These are phyloP conservation scores for Eremothecium cymbalariae DNA, from an alignment of 1,139 yeast species.

Conservation along the genomic window DNA sequence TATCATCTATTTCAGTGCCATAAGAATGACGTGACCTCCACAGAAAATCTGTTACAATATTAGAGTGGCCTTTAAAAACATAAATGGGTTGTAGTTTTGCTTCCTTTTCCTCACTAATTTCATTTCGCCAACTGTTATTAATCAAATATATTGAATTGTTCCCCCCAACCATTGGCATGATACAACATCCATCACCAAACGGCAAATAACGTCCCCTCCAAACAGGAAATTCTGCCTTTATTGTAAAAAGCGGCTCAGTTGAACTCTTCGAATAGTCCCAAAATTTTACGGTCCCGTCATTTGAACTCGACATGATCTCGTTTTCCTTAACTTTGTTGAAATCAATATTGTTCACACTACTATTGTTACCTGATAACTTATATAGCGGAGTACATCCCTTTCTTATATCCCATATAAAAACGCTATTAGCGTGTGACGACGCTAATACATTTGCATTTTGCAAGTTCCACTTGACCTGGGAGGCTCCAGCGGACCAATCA, in stretches of 20 bases:
- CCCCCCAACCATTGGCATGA: slow-evolving; percentile 89
- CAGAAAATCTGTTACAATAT: slow-evolving; percentile 76
- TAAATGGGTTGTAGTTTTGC: slow-evolving; percentile 49
- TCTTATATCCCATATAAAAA: slow-evolving; percentile 82
- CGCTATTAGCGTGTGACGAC: slow-evolving; percentile 72
- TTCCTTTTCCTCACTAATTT: slow-evolving; percentile 32
- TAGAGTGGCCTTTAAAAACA: slow-evolving; percentile 72
- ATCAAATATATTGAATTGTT: slow-evolving; percentile 63
- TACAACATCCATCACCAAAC: slow-evolving; percentile 83
- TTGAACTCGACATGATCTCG: slow-evolving; percentile 69
- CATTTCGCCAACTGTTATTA: slow-evolving; percentile 34
- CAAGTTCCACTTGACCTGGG: slow-evolving; percentile 91
- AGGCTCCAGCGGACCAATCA: slow-evolving; percentile 91
- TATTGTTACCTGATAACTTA: slow-evolving; percentile 62
- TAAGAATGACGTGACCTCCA: slow-evolving; percentile 62
- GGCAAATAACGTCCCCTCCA: slow-evolving; percentile 85
- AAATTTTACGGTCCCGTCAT: slow-evolving; percentile 76
- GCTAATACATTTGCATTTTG: slow-evolving; percentile 70
- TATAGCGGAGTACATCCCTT: slow-evolving; percentile 71
- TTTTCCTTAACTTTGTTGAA: slow-evolving; percentile 56
- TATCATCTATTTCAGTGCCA: slow-evolving; percentile 47
- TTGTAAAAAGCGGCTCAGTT: slow-evolving; percentile 46
- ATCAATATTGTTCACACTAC: slow-evolving; percentile 84
- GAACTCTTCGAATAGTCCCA: slow-evolving; percentile 57
- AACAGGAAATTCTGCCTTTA: slow-evolving; percentile 73